Conservation (phyloP, 2,329 filamentous ascomycete species). For the Fusarium veterinarium region DNA sequence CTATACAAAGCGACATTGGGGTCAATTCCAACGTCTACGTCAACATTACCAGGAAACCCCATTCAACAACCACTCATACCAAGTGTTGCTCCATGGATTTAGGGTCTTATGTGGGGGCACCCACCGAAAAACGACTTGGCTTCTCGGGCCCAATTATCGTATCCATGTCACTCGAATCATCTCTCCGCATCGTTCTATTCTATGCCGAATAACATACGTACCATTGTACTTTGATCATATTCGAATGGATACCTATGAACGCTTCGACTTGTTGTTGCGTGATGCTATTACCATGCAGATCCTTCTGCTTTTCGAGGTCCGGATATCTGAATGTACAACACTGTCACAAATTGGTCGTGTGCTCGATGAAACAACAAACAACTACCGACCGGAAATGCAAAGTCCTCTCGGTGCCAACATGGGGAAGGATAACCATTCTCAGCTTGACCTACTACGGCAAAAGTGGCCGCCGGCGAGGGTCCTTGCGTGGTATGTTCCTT, state of each 20-base stretch:
- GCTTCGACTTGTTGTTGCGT: not conserved
- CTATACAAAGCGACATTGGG: not conserved
- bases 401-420: slow-evolving; percentile 4
- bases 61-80: slow-evolving; percentile 8
- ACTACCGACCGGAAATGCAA: slow-evolving; percentile 28
- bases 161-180: slow-evolving; percentile 27
- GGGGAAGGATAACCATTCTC: slow-evolving; percentile 12
- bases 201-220: slow-evolving; percentile 12
- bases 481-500: slow-evolving; percentile 24
- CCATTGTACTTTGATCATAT: not conserved
- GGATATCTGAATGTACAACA: not conserved
- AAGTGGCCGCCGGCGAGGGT: slow-evolving; percentile 38
- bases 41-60: slow-evolving; percentile 9
- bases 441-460: slow-evolving; percentile 21
- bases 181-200: slow-evolving; percentile 23
- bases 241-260: not conserved
- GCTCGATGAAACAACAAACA: slow-evolving; percentile 4
- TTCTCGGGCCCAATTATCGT: slow-evolving; percentile 14
- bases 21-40: slow-evolving; percentile 3
- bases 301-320: not conserved
- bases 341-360: not conserved
- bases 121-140: slow-evolving; percentile 9
- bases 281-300: not conserved
- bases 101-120: slow-evolving; percentile 30
- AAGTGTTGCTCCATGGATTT: slow-evolving; percentile 19